Percentiles rank a stretch among this genome's conserved stretches.
phyloP scores from a whole-genome alignment of 805 yeast species.

The Yarrowia bubula region DNA sequence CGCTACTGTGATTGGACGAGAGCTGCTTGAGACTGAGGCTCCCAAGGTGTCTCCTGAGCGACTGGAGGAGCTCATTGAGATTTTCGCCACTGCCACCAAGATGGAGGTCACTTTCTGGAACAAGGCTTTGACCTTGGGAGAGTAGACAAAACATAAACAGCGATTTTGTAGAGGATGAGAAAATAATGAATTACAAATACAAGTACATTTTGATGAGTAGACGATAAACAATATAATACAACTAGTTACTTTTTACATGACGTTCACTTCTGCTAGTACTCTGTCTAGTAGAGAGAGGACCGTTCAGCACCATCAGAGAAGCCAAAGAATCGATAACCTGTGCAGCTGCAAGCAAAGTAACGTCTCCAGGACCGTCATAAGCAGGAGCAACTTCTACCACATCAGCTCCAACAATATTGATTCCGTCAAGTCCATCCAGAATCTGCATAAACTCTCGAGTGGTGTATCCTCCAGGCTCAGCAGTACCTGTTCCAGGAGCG shows the following conservation, averaged over 20 bases:
- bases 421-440: conserved; percentile 57
- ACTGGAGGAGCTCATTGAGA: conserved; percentile 51
- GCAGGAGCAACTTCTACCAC: conserved; percentile 74
- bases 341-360: conserved; percentile 59
- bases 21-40: conserved; percentile 48
- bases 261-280: not conserved
- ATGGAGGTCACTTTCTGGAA: conserved; percentile 73
- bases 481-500: conserved; percentile 97
- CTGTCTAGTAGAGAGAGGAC: conserved; percentile 8
- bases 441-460: conserved; percentile 73
- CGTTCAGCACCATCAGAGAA: conserved; percentile 22
- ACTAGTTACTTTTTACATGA: not conserved
- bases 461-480: conserved; percentile 94
- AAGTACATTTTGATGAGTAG: too few relatives aligned
- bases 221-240: not conserved
- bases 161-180: too few relatives aligned
- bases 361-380: conserved; percentile 53
- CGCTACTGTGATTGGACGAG: conserved; percentile 53
- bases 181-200: too few relatives aligned
- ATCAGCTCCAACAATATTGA: conserved; percentile 70
- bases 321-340: conserved; percentile 44
- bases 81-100: conserved; percentile 57
- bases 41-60: conserved; percentile 46
- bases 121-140: conserved; percentile 29
- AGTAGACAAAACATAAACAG: too few relatives aligned